Evolutionary conservation across 345 rosid genomes (phyloP).

Genomic region (Murraya paniculata): DNA sequence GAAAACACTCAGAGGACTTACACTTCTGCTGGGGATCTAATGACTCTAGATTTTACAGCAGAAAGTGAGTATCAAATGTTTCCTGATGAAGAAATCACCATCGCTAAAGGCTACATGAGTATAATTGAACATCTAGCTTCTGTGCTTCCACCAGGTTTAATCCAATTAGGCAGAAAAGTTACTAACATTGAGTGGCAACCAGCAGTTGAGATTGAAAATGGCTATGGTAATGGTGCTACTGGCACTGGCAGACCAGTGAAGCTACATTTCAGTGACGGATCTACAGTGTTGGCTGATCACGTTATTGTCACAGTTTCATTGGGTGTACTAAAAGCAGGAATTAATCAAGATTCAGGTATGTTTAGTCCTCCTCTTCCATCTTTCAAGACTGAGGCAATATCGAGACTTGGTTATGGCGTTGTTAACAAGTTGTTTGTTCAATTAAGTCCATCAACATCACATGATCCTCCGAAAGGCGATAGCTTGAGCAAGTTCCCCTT

Average conservation of each 20-base stretch:
- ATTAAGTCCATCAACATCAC: constrained; percentile 25
- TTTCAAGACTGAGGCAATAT: constrained; percentile 76
- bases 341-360: constrained; percentile 47
- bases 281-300: constrained; percentile 75
- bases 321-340: constrained; percentile 85
- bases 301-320: constrained; percentile 85
- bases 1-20: constrained; percentile 82
- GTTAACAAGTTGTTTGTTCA: constrained; percentile 89
- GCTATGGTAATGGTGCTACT: constrained; percentile 30
- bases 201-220: constrained; percentile 20
- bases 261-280: constrained; percentile 83
- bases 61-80: constrained; percentile 92
- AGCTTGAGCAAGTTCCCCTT: constrained; percentile 44
- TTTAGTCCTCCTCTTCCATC: constrained; percentile 75
- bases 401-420: constrained; percentile 83
- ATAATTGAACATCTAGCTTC: constrained; percentile 68
- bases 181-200: constrained; percentile 69
- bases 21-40: constrained; percentile 85
- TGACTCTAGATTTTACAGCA: constrained; percentile 64
- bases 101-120: constrained; percentile 81
- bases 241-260: constrained; percentile 47
- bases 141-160: constrained; percentile 63
- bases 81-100: constrained; percentile 95
- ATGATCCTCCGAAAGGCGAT: constrained; percentile 22
- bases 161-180: constrained; percentile 67